Base-by-base conservation (phyloP, 1,284 basidiomycete species). In the Ceraceosorus guamensis region DNA sequence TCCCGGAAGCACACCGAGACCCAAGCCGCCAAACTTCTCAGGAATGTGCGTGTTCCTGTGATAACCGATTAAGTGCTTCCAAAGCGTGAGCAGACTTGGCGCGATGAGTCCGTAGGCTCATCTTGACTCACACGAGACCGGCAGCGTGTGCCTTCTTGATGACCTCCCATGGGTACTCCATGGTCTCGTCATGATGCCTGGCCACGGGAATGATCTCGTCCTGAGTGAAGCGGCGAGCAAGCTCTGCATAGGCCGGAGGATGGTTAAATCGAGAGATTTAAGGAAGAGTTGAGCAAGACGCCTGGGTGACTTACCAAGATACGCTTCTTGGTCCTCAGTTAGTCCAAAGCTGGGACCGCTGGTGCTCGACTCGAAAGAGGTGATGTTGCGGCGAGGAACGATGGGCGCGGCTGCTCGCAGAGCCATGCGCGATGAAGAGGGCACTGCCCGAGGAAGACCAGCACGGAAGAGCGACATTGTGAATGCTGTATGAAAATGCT, bases 161-260 rank as follows among this genome's bases (percentile, higher is more conserved):
- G 37, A 82, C 71, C 30, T 78, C 77, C 78, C 79, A 81, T 3
- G 81, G 81, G 67, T 82, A 83, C 59, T 66, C 63, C 67, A 76
- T 73, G 39, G 70, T 70, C 63, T 73, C 59, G 46, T 74, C 73
- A 52, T 76, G 65, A 57, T 73, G 65, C 62, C 76, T 78, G 2
- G 81, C 81, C 6, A 75, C 76, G 8, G 81, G 81, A 39, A 80
- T 76, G 61, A 83, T 80, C 54, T 79, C 71, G 49, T 82, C 81
- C 11, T 73, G 68, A 0, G 79, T 75, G 59, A 83, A 83, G 54
- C 70, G 70, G 47, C 77, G 67, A 0, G 81, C 80, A 4, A 83
- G 76, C 14, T 82, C 80, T 80, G 57, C 0, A 7, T 3, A 10
- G 14, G 51, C 6, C 10, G 7, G 31, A 33, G 18, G n/a, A 53